Base-by-base conservation (phyloP, 805 yeast genomes). In the Candida morakotiae region DNA sequence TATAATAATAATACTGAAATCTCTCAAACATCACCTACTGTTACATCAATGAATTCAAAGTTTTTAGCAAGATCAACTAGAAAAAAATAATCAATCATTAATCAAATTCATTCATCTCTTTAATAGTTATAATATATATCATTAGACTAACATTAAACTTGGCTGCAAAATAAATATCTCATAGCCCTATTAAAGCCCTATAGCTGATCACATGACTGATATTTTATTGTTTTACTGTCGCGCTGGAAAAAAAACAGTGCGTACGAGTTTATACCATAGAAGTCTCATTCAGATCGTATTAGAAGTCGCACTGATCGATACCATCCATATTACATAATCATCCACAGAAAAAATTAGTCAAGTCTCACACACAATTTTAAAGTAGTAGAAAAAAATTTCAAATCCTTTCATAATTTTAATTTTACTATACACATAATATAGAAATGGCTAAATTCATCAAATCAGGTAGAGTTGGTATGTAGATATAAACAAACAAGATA, bases 401-500 rank as follows among this genome's bases (percentile, higher is more conserved):
- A 13, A 15, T 28, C 37, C 15, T 18, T 28, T 29, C 26, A 20
- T 16, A 21, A n/a, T 22, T 31, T 31, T 22, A 22, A 22, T n/a
- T 15, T 20, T 14, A 23, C 34, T 37, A 49, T 59, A 51, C 32
- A 31, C 31, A 34, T 48, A 56, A 56, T 55, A 21, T 53, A 55
- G 70, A 67, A 75, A 89, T 88, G 96, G 96, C 96, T 79, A 93
- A 93, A 78, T 91, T 93, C 84, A 83, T 93, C 77, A 93, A 91
- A 81, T 86, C 98, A 73, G 97, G 97, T 82, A 88, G 85, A 85
- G 98, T 91, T 83, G 97, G 91, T 83, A 82, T 71, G 93, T 82
- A 76, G 39, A 33, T 10, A 18, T 9, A 23, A 22, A 6, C 26
- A 14, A 23, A 16, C 19, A 9, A 34, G 20, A 19, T 10, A 13